Conservation (phyloP, 371 early-diverging fungal genomes). For the Lichtheimia ornata region DNA sequence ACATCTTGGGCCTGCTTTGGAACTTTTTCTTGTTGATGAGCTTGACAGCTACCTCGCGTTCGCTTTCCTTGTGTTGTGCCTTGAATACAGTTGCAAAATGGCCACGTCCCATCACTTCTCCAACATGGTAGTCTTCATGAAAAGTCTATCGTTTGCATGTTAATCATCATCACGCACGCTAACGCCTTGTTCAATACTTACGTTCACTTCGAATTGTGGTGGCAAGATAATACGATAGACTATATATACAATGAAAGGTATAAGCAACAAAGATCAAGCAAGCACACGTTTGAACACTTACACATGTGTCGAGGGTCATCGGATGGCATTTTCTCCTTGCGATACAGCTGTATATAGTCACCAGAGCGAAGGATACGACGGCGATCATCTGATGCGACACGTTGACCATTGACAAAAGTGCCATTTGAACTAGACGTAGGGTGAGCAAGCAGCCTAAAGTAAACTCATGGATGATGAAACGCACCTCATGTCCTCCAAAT, state of each 20-base stretch:
- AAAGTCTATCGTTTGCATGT: constrained; percentile 39
- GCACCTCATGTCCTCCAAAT: constrained; percentile 48
- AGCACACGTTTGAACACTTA: constrained; percentile 26
- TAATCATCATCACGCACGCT: not conserved
- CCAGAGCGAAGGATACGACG: constrained; percentile 59
- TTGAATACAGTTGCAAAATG: constrained; percentile 67
- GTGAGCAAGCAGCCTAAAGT: not conserved
- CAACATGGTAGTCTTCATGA: constrained; percentile 53
- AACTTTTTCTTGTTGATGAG: constrained; percentile 58
- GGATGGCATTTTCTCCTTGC: constrained; percentile 18
- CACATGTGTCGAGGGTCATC: constrained; percentile 26
- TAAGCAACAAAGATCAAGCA: constrained; percentile 35
- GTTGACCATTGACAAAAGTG: constrained; percentile 67
- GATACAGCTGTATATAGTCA: constrained; percentile 67
- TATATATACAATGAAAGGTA: constrained; percentile 10
- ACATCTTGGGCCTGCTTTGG: constrained; percentile 47
- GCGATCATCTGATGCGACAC: constrained; percentile 46
- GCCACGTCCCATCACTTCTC: constrained; percentile 56
- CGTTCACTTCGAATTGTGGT: constrained; percentile 22
- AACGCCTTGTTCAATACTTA: constrained; percentile 8
- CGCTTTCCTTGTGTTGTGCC: constrained; percentile 42
- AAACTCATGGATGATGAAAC: not conserved
- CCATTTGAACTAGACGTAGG: constrained; percentile 67
- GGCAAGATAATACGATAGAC: constrained; percentile 30
- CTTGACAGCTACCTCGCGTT: constrained; percentile 66